Evolutionary conservation across 768 basidiomycete genomes (phyloP).

Genomic region (Lactarius evosmus): DNA sequence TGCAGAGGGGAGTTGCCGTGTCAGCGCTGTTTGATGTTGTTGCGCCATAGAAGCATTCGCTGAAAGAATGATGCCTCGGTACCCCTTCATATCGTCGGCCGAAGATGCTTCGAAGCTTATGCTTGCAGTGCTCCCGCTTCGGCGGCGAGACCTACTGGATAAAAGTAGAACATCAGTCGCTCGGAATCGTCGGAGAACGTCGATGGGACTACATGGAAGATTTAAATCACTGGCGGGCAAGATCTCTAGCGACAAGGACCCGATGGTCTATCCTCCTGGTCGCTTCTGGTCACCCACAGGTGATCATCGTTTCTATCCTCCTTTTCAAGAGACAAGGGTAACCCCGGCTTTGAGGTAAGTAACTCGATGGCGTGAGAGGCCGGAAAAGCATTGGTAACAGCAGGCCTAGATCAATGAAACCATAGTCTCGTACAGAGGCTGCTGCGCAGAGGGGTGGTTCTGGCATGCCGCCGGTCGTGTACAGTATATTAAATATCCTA

Average conservation of each 20-base stretch:
- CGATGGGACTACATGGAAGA: slow-evolving; percentile 21
- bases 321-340: slow-evolving; percentile 15
- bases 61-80: slow-evolving; percentile 18
- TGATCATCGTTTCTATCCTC: slow-evolving; percentile 24
- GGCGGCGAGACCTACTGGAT: slow-evolving; percentile 21
- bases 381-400: slow-evolving; percentile 8
- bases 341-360: slow-evolving; percentile 13
- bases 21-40: slow-evolving; percentile 11
- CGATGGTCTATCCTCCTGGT: slow-evolving; percentile 18
- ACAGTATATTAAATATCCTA: background rate
- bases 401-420: slow-evolving; percentile 10
- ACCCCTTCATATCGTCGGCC: slow-evolving; percentile 21
- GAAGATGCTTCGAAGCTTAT: slow-evolving; percentile 18
- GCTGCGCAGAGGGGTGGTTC: slow-evolving; percentile 3
- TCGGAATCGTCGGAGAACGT: slow-evolving; percentile 13
- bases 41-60: slow-evolving; percentile 22
- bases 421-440: slow-evolving; percentile 2
- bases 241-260: slow-evolving; percentile 20
- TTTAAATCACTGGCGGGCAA: slow-evolving; percentile 1
- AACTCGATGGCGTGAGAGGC: slow-evolving; percentile 10
- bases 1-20: slow-evolving; percentile 19
- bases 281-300: slow-evolving; percentile 9
- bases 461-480: background rate
- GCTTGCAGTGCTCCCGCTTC: slow-evolving; percentile 20
- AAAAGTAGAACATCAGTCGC: slow-evolving; percentile 21